A percentile compares a stretch with the other conserved stretches of the same genome.
phyloP scores from a whole-genome alignment of 2,329 filamentous ascomycete species.

The Clonostachys sp. region DNA sequence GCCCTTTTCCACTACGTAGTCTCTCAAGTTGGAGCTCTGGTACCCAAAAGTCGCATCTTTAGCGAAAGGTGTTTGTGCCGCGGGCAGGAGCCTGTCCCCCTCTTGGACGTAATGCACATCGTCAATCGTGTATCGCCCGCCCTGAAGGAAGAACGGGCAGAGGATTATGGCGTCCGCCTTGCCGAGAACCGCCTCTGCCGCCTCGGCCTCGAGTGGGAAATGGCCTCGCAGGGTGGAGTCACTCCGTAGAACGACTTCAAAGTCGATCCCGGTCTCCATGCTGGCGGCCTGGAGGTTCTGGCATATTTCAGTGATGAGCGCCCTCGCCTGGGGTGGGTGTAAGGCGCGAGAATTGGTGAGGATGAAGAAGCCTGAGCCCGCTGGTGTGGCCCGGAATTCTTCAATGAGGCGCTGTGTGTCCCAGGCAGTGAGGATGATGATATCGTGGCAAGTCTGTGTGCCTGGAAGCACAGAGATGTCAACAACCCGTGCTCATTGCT shows the following conservation, averaged over 20 bases:
- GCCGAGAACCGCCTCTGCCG: constrained; percentile 43
- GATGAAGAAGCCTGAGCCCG: constrained; percentile 50
- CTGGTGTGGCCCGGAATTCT: constrained; percentile 31
- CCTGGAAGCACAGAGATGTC: constrained; percentile 15
- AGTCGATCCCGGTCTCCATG: constrained; percentile 22
- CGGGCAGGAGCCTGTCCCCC: constrained; percentile 30
- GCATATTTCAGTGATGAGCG: constrained; percentile 45
- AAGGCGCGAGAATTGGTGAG: constrained; percentile 55
- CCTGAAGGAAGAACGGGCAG: constrained; percentile 55
- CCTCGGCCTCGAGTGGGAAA: constrained; percentile 50
- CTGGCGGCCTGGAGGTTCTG: constrained; percentile 40
- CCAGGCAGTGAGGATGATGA: constrained; percentile 51
- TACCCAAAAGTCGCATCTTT: constrained; percentile 54
- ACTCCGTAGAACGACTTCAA: constrained; percentile 52
- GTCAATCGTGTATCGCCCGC: constrained; percentile 50
- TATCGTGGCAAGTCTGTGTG: constrained; percentile 57
- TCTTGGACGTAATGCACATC: constrained; percentile 57
- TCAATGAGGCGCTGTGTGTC: constrained; percentile 32
- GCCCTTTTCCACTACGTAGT: constrained; percentile 53
- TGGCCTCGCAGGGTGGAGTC: constrained; percentile 54
- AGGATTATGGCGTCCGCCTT: constrained; percentile 47
- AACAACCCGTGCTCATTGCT: no score
- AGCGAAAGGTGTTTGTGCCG: constrained; percentile 48
- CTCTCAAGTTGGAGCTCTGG: constrained; percentile 38
- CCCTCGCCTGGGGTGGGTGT: constrained; percentile 37